Conservation (phyloP, 768 basidiomycete genomes). For the Lactarius sanguifluus region DNA sequence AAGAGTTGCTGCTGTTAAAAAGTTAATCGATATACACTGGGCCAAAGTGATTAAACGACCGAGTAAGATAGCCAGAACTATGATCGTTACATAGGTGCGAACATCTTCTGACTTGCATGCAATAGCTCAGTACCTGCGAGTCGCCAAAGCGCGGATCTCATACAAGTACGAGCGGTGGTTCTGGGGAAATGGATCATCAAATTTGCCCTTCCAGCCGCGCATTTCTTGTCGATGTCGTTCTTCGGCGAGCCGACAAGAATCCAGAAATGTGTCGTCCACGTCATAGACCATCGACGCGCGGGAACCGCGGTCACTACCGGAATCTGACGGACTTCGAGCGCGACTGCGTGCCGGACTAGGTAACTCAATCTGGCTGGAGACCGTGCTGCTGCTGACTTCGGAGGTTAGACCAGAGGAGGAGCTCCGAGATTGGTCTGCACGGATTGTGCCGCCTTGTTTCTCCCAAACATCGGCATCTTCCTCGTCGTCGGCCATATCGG, state of each 20-base stretch:
- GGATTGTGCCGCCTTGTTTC: conserved; percentile 76
- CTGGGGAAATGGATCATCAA: conserved; percentile 35
- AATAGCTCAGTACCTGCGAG: conserved; percentile 59
- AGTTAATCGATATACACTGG: conserved; percentile 16
- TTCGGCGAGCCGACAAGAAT: conserved; percentile 73
- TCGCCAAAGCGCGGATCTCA: conserved; percentile 83
- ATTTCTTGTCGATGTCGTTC: conserved; percentile 81
- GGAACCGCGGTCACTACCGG: conserved; percentile 76
- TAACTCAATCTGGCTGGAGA: conserved; percentile 40
- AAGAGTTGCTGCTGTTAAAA: conserved; percentile 4
- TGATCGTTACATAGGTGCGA: conserved; percentile 19
- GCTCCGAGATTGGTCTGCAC: conserved; percentile 47
- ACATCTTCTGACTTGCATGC: conserved; percentile 13
- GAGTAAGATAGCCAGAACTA: conserved; percentile 20
- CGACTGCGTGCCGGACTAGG: conserved; percentile 63
- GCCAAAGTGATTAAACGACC: conserved; percentile 20
- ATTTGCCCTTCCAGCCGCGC: conserved; percentile 64
- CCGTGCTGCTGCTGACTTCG: conserved; percentile 34
- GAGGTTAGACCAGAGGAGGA: conserved; percentile 28
- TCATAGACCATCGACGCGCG: conserved; percentile 77
- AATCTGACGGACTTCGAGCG: conserved; percentile 68
- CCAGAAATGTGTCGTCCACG: conserved; percentile 71
- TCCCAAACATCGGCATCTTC: conserved; percentile 74
- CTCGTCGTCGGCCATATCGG: conserved; percentile 89
- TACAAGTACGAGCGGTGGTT: conserved; percentile 66